Percentiles rank a stretch among this genome's conserved stretches.
phyloP scores from a whole-genome alignment of 805 yeast species.

The Kodamaea leandrae region DNA sequence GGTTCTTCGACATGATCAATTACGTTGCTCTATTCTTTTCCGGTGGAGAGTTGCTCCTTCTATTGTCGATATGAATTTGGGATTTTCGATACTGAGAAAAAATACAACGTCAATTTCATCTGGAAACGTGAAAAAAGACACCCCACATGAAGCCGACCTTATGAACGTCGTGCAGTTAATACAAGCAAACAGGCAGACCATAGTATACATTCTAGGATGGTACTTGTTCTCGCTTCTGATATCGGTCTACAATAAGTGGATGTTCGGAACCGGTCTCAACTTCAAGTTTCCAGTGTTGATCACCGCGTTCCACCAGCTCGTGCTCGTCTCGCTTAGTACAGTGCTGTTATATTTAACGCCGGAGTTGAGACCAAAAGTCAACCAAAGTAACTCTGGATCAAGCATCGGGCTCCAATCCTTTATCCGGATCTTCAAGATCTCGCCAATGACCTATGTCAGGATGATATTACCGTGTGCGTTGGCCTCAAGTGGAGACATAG shows the following conservation, averaged over 20 bases:
- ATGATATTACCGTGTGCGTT: conserved; percentile 79
- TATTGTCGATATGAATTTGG: no score
- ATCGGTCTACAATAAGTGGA: conserved; percentile 91
- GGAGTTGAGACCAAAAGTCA: conserved; percentile 40
- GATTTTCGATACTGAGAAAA: no score
- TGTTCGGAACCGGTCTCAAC: conserved; percentile 79
- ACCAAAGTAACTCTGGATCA: conserved; percentile 2
- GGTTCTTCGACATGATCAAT: conserved; percentile 17
- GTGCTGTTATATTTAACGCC: conserved; percentile 47
- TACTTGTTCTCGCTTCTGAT: conserved; percentile 65
- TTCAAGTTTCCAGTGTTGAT: conserved; percentile 81
- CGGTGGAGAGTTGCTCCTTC: no score
- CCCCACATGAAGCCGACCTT: no score
- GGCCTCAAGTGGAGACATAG: conserved; percentile 92
- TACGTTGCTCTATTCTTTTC: no score
- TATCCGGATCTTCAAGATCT: conserved; percentile 21
- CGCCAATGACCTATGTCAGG: conserved; percentile 33
- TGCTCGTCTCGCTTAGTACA: conserved; percentile 56
- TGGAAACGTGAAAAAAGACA: no score
- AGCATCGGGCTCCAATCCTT: conserved; percentile 15
- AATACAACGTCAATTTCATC: no score
- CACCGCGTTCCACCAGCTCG: conserved; percentile 81
- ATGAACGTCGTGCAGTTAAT: no score
- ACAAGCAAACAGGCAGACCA: conserved; percentile 4
- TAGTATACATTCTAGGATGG: conserved; percentile 55